phyloP scores from a whole-genome alignment of 345 rosid species.

The Camelina laxa region DNA sequence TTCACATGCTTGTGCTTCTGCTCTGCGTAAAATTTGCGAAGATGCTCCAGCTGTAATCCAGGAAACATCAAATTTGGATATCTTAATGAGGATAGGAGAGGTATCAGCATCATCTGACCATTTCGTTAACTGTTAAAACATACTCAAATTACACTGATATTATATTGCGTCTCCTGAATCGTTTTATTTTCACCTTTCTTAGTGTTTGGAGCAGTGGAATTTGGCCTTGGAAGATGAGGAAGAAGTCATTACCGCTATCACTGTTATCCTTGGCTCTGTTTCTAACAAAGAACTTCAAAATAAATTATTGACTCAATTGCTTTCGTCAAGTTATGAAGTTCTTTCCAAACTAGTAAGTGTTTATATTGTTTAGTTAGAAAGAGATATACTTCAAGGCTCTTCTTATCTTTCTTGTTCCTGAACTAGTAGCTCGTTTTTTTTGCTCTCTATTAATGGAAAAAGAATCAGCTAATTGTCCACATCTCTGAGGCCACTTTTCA shows the following conservation, averaged over 20 bases:
- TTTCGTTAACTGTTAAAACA: constrained; percentile 9
- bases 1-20: constrained; percentile 82
- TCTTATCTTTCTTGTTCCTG: background rate
- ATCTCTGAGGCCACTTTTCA: constrained; percentile 4
- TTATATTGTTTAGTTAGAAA: constrained; percentile 18
- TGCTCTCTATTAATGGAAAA: constrained; percentile 17
- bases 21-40: constrained; percentile 91
- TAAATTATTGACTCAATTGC: constrained; percentile 76
- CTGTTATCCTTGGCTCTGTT: constrained; percentile 68
- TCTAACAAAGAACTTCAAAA: constrained; percentile 74
- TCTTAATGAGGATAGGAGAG: constrained; percentile 93
- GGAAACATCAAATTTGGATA: constrained; percentile 87
- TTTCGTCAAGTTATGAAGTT: constrained; percentile 85
- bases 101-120: constrained; percentile 46
- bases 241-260: constrained; percentile 82
- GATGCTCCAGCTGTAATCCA: constrained; percentile 69
- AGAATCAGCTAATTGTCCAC: background rate
- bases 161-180: constrained; percentile 8
- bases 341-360: constrained; percentile 81
- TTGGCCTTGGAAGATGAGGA: constrained; percentile 90
- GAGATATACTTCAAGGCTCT: constrained; percentile 19
- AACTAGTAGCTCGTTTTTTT: constrained; percentile 14
- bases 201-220: constrained; percentile 68
- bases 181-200: constrained; percentile 14
- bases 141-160: background rate